Evolutionary conservation across 345 rosid genomes (phyloP), one percentile per base, ranked within the genome.

Genomic region (Gynandropsis gynandra): DNA sequence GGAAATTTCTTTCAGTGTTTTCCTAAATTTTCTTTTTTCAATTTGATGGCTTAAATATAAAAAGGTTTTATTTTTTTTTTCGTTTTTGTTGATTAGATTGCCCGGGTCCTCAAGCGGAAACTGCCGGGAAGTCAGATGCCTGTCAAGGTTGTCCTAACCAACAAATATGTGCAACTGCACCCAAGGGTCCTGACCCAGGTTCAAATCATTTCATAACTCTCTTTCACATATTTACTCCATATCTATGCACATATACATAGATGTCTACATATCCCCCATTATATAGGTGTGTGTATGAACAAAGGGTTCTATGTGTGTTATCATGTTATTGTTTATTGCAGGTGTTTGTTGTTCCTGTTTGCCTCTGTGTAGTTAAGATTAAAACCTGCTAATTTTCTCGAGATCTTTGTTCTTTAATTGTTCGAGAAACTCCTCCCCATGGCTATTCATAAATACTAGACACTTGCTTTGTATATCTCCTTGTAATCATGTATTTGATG

Each of bases 161-260:
- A 54, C 62, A 81, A 63, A 81, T 61, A 50, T 81, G 95, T 62
- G 87, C 89, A 59, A 60, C 85, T 34, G 89, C 89, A 15, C 95
- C 95, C 16, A 85, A 85, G 64, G 89, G 89, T 59, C 95, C 87
- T 9, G 89, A 81, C 66, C 89, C 89, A 52, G 95, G 95, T 85
- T 15, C n/a, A 8, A 46, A 17, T 54, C 35, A 33, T 24, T 45
- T n/a, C n/a, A n/a, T n/a, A n/a, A n/a, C n/a, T n/a, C 13, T 20
- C 43, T 12, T 16, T 40, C 13, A n/a, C 10, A 44, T n/a, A 31
- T 3, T 18, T 8, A 20, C 27, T 0, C 31, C 15, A 9, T 29
- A 0, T 27, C 33, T 45, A 3, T 7, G 24, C n/a, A n/a, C 3
- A 1, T 4, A 16, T 42, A 7, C 19, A 16, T 42, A 11, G 13